Evolutionary conservation across 2,329 filamentous ascomycete species (phyloP).

Genomic region (Fusarium algeriense): DNA sequence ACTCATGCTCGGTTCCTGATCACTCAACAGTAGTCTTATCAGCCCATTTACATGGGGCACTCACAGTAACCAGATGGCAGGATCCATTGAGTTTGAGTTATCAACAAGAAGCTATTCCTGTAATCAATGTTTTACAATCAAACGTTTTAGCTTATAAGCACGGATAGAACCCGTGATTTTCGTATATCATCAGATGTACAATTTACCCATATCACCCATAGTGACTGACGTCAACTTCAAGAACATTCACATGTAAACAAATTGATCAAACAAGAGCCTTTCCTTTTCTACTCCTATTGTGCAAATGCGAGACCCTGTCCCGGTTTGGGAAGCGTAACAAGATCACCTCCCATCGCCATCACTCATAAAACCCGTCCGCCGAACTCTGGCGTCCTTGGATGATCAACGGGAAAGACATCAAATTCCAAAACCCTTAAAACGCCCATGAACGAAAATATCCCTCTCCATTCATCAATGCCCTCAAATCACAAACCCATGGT

Average conservation of each 20-base stretch:
- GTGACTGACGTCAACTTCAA: not conserved
- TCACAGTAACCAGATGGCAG: not conserved
- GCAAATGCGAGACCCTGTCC: slow-evolving; percentile 52
- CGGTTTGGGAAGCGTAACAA: slow-evolving; percentile 48
- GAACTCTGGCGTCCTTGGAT: slow-evolving; percentile 47
- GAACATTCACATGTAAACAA: slow-evolving; percentile 16
- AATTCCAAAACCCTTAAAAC: slow-evolving; percentile 19
- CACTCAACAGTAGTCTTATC: no score
- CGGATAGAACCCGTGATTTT: not conserved
- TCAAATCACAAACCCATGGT: slow-evolving; percentile 16
- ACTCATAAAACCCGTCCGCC: slow-evolving; percentile 43
- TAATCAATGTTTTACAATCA: no score
- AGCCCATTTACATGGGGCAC: not conserved
- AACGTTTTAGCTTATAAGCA: not conserved
- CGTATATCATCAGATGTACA: not conserved
- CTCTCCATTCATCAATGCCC: slow-evolving; percentile 9
- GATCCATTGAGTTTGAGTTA: not conserved
- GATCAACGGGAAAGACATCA: slow-evolving; percentile 10
- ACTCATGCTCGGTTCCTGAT: not conserved
- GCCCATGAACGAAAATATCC: slow-evolving; percentile 16
- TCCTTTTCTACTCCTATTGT: slow-evolving; percentile 55
- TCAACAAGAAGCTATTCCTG: not conserved
- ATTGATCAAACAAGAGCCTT: slow-evolving; percentile 51
- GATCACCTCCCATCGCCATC: slow-evolving; percentile 47
- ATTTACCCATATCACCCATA: not conserved